Evolutionary conservation across 176 grass and related monocot species (phyloP), one percentile per base, ranked within the genome.

Genomic region (Rhynchospora breviuscula): DNA sequence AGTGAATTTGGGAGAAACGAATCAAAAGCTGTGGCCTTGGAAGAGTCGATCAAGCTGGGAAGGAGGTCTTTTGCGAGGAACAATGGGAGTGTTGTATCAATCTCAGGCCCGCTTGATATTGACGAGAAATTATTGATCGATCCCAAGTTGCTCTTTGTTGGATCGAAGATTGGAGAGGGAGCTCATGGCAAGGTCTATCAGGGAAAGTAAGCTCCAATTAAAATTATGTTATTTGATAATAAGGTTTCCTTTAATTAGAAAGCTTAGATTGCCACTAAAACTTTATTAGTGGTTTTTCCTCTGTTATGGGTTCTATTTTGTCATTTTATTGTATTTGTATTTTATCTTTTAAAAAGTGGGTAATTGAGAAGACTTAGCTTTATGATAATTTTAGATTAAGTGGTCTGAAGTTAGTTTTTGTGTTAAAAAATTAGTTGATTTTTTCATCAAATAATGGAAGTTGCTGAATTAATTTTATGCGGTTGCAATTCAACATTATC

Each of bases 131-230:
- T 90, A 47, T 40, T 90, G 54, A 84, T 90, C 78, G 85, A 90
- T 63, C 88, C 88, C 3, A 90, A 73, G 29, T 76, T 84, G 65
- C 88, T 90, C 26, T 90, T 84, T 67, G 86, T 90, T 26, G 88
- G 88, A 73, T 79, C 85, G 25, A 90, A 90, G 64, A 90, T 90
- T 81, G 88, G 88, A 44, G 88, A 90, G 79, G 88, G 88, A 71
- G 88, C 88, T 56, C 88, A 90, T 84, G 88, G 88, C 60, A 90
- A 90, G 86, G 88, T 90, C 40, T 90, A 90, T 78, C 64, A 90
- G 63, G 88, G 88, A 11, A 90, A 87, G 88, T 90, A 90, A 84
- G 85, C 87, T 29, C 40, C 78, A 85, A 44, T 46, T 63, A 17
- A 79, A 85, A 44, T 46, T 63, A 17, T 66, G 45, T 46, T 71